Base-by-base conservation (phyloP, 2,329 filamentous ascomycete genomes). In the Periconia digitata region DNA sequence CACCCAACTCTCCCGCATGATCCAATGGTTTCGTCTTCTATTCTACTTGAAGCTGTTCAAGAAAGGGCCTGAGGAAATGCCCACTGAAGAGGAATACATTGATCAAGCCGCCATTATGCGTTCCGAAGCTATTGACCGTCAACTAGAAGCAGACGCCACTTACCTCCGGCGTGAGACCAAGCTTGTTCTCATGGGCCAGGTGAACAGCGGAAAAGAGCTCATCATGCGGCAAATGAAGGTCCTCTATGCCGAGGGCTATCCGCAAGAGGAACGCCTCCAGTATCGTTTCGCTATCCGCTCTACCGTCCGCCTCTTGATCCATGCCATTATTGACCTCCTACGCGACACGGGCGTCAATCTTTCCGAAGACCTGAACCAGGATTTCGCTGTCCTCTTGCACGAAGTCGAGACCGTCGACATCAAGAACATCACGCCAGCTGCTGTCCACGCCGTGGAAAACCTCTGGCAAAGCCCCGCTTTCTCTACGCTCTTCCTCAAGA, bases 161-260 rank as follows among this genome's bases (percentile, higher is more conserved):
- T 56, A 51, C 23, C 58, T 69, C 20, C 60, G 62, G 13, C 60
- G 63, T 18, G 66, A 70, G 44, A 69, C 65, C 2, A 70, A 70
- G 43, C 55, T 70, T 7, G 58, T 70, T 29, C 53, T 70, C 15
- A 56, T 66, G 42, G 67, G 67, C 34, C 49, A 55, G 17, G 22
- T 41, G 16, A 60, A 62, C 44, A 66, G 64, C 41, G 66, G 66
- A 15, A 69, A 69, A 38, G 65, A 70, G 15, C 56, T 70, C 16
- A 62, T 70, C 36, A 69, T 69, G 64, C 60, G 66, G 27, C 67
- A 70, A 45, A 65, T 70, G 53, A 69, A 69, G 32, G 62, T 64
- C 18, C 49, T 69, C 7, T 69, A 68, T 27, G 63, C 63, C n/a
- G 62, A 66, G 29, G 65, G 65, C 10, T 64, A 68, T 32, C 55